Percentiles rank a stretch among this genome's conserved stretches.
phyloP scores from a whole-genome alignment of 768 basidiomycete genomes.

The Auricularia auricula-judae region DNA sequence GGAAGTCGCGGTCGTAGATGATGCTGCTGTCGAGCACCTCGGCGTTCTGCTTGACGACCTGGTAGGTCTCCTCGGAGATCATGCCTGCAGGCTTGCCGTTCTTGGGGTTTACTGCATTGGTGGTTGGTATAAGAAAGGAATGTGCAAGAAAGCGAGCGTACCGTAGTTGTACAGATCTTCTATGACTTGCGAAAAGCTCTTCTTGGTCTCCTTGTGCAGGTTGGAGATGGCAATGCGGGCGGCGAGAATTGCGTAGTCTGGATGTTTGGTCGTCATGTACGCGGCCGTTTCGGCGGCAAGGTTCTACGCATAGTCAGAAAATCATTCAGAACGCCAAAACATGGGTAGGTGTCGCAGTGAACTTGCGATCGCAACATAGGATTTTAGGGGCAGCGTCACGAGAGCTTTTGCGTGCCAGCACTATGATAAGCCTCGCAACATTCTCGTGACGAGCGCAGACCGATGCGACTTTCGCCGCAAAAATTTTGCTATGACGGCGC shows the following conservation, averaged over 20 bases:
- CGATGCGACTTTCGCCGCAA: no score
- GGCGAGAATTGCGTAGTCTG: constrained; percentile 96
- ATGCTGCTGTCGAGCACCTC: constrained; percentile 82
- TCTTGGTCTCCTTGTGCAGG: constrained; percentile 99
- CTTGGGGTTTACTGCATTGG: constrained; percentile 76
- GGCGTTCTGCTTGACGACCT: constrained; percentile 70
- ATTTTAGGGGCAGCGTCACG: no score
- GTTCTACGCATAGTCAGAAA: constrained; percentile 40
- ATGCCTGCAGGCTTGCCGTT: constrained; percentile 77
- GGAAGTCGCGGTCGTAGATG: constrained; percentile 97
- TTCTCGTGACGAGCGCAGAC: no score
- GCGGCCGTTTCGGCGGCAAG: constrained; percentile 96
- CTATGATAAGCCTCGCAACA: no score
- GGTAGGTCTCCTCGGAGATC: constrained; percentile 84
- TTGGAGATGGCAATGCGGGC: constrained; percentile 98
- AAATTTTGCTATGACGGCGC: no score
- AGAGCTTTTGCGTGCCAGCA: no score
- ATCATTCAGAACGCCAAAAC: no score
- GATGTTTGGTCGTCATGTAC: constrained; percentile 92
- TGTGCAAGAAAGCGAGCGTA: constrained; percentile 15
- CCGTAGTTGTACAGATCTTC: constrained; percentile 84
- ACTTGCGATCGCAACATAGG: no score
- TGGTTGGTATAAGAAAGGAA: no score
- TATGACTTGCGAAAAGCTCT: constrained; percentile 88
- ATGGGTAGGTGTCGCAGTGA: no score